These are phyloP conservation scores for Lactarius quietus DNA, from an alignment of 768 basidiomycete genomes.

Conservation along the genomic window DNA sequence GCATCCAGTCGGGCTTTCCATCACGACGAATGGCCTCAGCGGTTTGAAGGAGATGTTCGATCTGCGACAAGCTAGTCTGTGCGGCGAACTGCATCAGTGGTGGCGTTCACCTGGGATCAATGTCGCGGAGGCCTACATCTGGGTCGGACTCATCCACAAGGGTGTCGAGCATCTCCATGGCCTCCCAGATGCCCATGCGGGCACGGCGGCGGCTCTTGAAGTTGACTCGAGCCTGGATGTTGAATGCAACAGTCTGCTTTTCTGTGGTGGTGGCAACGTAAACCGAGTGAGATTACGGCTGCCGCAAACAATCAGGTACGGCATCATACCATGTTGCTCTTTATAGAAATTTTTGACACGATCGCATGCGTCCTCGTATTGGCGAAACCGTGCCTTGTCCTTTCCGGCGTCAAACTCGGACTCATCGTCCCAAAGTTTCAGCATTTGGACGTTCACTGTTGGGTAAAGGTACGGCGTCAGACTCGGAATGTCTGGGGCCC, in stretches of 20 bases:
- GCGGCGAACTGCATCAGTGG: conserved; percentile 12
- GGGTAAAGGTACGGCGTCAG: not conserved
- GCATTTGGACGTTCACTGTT: conserved; percentile 67
- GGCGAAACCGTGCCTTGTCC: conserved; percentile 65
- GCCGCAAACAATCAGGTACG: conserved; percentile 11
- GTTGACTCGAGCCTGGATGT: conserved; percentile 70
- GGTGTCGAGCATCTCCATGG: conserved; percentile 83
- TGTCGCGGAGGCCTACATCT: conserved; percentile 47
- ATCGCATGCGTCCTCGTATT: conserved; percentile 73
- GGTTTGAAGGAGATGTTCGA: conserved; percentile 87
- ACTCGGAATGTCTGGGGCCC: conserved; percentile 3
- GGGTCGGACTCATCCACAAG: conserved; percentile 90
- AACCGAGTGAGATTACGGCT: conserved; percentile 7
- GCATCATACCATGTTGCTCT: conserved; percentile 64
- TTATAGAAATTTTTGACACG: conserved; percentile 76
- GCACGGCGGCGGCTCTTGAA: conserved; percentile 65
- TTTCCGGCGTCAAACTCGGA: conserved; percentile 58
- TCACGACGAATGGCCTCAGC: conserved; percentile 87
- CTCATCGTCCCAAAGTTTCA: conserved; percentile 50
- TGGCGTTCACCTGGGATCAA: not conserved
- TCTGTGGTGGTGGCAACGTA: conserved; percentile 41
- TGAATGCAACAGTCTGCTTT: conserved; percentile 86
- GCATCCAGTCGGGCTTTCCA: conserved; percentile 92
- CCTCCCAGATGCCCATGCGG: conserved; percentile 81
- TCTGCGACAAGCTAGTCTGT: conserved; percentile 76